Evolutionary conservation across 2,329 filamentous ascomycete species (phyloP).

Genomic region (Ophiocordyceps camponoti-saundersi): DNA sequence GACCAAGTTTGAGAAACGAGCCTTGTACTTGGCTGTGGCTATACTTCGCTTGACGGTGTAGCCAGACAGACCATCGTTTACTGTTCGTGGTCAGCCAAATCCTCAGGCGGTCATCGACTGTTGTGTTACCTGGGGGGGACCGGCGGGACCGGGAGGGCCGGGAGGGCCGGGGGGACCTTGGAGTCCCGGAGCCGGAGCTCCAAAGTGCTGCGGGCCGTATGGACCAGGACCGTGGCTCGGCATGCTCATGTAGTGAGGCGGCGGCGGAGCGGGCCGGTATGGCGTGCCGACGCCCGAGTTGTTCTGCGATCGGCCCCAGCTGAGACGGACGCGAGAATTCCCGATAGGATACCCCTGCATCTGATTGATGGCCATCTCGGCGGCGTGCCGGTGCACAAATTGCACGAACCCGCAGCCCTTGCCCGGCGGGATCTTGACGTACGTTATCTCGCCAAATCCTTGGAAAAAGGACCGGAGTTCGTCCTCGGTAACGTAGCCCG

Average conservation of each 20-base stretch:
- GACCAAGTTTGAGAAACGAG: conserved; percentile 8
- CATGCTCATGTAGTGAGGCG: conserved; percentile 37
- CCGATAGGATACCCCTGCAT: conserved; percentile 99
- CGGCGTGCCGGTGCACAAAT: conserved; percentile 95
- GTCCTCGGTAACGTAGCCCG: conserved; percentile 96
- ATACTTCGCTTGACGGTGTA: background rate
- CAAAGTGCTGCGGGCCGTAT: conserved; percentile 20
- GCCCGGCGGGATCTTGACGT: conserved; percentile 98
- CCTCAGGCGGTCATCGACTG: background rate
- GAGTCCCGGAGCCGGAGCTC: conserved; percentile 18
- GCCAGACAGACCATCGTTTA: conserved; percentile 1
- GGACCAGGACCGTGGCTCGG: conserved; percentile 24
- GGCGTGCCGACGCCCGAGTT: conserved; percentile 97
- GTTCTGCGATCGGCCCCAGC: conserved; percentile 97
- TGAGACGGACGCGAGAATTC: conserved; percentile 92
- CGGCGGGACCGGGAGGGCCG: conserved; percentile 17
- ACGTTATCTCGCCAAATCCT: conserved; percentile 97
- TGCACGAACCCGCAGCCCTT: conserved; percentile 99
- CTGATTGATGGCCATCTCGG: conserved; percentile 99
- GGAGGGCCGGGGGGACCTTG: conserved; percentile 19
- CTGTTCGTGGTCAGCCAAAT: conserved; percentile 1
- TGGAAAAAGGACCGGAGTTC: conserved; percentile 99
- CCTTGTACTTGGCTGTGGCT: conserved; percentile 3
- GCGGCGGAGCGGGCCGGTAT: conserved; percentile 76
- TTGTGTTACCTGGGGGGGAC: conserved; percentile 20